These are phyloP conservation scores for Podila minutissima DNA, from an alignment of 192 early-diverging fungal species.

Conservation along the genomic window DNA sequence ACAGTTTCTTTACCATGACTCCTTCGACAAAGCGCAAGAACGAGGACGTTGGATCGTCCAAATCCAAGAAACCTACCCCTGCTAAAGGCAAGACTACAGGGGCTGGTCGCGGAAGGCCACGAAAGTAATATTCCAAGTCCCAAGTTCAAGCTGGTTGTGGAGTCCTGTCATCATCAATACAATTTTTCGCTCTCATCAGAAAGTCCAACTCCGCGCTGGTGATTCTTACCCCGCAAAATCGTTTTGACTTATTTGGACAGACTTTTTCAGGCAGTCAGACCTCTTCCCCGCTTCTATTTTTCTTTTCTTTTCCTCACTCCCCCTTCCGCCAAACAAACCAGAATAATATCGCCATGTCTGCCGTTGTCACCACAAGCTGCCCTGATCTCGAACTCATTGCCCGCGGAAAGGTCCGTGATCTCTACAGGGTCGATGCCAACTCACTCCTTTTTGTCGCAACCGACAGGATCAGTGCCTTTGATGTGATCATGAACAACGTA, in stretches of 20 bases:
- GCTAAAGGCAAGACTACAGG: constrained; percentile 23
- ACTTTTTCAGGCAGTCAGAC: neutral
- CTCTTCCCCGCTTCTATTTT: neutral
- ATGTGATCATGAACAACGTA: constrained; percentile 99
- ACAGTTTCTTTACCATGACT: constrained; percentile 85
- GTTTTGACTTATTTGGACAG: too few species aligned
- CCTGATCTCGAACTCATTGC: constrained; percentile 94
- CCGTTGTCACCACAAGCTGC: constrained; percentile 77
- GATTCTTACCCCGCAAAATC: too few species aligned
- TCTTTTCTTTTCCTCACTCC: neutral
- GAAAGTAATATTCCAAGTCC: constrained; percentile 15
- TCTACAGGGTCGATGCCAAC: constrained; percentile 92
- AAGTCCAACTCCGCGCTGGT: neutral
- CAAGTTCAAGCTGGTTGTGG: too few species aligned
- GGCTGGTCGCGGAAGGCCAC: constrained; percentile 32
- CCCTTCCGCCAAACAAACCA: neutral
- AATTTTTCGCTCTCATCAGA: neutral
- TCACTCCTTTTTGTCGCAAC: constrained; percentile 96
- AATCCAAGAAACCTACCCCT: constrained; percentile 30
- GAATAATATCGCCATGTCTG: constrained; percentile 23
- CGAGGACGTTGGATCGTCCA: constrained; percentile 14
- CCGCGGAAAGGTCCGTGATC: constrained; percentile 96
- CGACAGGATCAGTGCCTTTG: constrained; percentile 97
- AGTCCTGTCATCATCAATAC: neutral
- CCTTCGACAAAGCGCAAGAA: constrained; percentile 57